phyloP scores from a whole-genome alignment of 352 stramenopile species.

The Aphanomyces cochlioides region DNA sequence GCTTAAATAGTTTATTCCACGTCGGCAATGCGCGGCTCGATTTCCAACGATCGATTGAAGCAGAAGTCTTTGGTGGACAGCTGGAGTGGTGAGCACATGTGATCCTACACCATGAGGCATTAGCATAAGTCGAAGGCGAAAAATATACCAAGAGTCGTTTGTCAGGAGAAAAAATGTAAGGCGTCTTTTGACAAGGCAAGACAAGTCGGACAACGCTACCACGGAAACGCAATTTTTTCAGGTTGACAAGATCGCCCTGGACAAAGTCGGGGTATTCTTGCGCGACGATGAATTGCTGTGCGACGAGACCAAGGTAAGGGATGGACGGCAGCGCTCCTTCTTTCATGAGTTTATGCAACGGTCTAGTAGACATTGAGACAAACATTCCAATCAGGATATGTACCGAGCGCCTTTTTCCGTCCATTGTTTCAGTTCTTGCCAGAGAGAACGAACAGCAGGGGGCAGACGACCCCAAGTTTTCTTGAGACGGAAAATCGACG shows the following conservation, averaged over 20 bases:
- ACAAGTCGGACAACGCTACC: conserved; percentile 54
- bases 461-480: conserved; percentile 77
- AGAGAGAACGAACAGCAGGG: conserved; percentile 64
- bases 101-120: conserved; percentile 44
- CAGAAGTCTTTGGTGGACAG: conserved; percentile 65
- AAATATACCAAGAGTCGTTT: conserved; percentile 75
- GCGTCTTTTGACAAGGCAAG: conserved; percentile 63
- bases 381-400: neutral
- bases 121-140: neutral
- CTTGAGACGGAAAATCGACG: conserved; percentile 81
- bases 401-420: conserved; percentile 76
- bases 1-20: conserved; percentile 9
- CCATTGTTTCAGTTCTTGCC: conserved; percentile 77
- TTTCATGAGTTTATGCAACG: conserved; percentile 76
- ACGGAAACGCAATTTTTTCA: conserved; percentile 84
- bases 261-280: conserved; percentile 79
- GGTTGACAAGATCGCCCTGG: conserved; percentile 78
- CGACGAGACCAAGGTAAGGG: conserved; percentile 80
- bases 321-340: conserved; percentile 62
- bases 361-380: conserved; percentile 30
- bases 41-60: conserved; percentile 73
- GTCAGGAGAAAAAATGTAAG: conserved; percentile 72
- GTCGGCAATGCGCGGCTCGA: conserved; percentile 67
- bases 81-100: conserved; percentile 64
- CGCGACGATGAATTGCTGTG: conserved; percentile 79